These are phyloP conservation scores for Ogataea minuta DNA, from an alignment of 805 yeast genomes.

Conservation along the genomic window DNA sequence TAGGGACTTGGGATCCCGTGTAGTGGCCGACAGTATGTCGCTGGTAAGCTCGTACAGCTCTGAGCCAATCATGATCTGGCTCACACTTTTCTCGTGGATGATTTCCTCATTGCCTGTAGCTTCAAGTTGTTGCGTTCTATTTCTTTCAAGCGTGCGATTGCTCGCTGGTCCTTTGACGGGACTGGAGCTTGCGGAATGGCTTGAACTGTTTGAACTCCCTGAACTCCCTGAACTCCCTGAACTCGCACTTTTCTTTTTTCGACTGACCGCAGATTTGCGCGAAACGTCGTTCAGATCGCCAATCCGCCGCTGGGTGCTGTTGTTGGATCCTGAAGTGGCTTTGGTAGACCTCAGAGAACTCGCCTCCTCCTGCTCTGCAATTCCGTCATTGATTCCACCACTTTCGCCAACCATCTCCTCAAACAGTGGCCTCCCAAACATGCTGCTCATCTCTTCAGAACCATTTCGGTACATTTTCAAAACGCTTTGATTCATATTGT, in stretches of 20 bases:
- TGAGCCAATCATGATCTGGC: constrained; percentile 17
- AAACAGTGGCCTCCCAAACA: constrained; percentile 21
- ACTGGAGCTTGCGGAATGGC: constrained; percentile 1
- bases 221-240: constrained; percentile 6
- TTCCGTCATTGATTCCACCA: constrained; percentile 27
- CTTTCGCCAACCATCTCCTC: constrained; percentile 24
- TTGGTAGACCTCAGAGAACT: constrained; percentile 8
- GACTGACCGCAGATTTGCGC: background rate
- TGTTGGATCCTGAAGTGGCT: constrained; percentile 6
- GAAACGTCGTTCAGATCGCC: background rate
- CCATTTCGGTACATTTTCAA: constrained; percentile 24
- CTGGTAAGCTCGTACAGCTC: constrained; percentile 23
- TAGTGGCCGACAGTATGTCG: constrained; percentile 21
- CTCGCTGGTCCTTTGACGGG: constrained; percentile 21
- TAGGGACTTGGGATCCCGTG: constrained; percentile 22
- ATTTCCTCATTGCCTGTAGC: constrained; percentile 11
- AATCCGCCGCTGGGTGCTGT: constrained; percentile 11
- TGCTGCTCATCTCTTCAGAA: constrained; percentile 12
- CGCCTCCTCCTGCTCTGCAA: constrained; percentile 19
- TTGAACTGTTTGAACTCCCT: constrained; percentile 8
- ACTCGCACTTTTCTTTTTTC: background rate
- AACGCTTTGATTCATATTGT: constrained; percentile 25
- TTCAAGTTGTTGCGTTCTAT: constrained; percentile 8
- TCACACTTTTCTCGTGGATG: constrained; percentile 16
- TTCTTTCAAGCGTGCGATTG: constrained; percentile 20